Conservation (phyloP, 169 alveolate genomes). For the Cryptosporidium viatorum region DNA sequence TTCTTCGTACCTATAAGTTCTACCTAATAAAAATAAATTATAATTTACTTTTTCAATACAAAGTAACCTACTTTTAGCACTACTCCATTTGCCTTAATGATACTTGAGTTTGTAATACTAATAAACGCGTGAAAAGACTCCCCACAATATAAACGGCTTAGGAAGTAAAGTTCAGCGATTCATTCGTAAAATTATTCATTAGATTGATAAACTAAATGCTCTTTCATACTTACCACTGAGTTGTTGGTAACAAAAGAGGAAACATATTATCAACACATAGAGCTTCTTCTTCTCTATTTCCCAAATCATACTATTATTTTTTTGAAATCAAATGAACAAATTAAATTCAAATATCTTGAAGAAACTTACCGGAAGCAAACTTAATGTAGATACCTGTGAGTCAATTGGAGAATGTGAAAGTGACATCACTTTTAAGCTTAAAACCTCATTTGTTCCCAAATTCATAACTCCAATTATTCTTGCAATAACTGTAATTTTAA, state of each 20-base stretch:
- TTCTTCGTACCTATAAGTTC: conserved; percentile 49
- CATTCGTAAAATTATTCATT: background rate
- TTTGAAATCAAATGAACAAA: background rate
- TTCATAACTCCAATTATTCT: background rate
- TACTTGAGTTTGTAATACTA: conserved; percentile 54
- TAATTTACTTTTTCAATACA: background rate
- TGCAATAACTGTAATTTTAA: background rate
- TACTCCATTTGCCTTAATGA: conserved; percentile 61
- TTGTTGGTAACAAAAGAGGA: conserved; percentile 54
- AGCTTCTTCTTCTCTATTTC: conserved; percentile 13
- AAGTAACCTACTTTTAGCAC: conserved; percentile 37
- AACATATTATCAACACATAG: conserved; percentile 63
- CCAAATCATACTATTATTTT: background rate
- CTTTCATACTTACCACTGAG: conserved; percentile 61
- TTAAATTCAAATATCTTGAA: background rate
- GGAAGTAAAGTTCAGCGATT: background rate
- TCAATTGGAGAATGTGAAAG: conserved; percentile 51
- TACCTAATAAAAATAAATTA: conserved; percentile 19
- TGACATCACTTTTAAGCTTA: conserved; percentile 61
- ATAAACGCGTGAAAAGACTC: conserved; percentile 69
- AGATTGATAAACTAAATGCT: background rate
- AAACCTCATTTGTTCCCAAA: conserved; percentile 13
- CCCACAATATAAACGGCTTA: conserved; percentile 57
- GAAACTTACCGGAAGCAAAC: conserved; percentile 46
- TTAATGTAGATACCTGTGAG: conserved; percentile 40